Conservation (phyloP, 345 rosid species). For the Rhodamnia argentea region DNA sequence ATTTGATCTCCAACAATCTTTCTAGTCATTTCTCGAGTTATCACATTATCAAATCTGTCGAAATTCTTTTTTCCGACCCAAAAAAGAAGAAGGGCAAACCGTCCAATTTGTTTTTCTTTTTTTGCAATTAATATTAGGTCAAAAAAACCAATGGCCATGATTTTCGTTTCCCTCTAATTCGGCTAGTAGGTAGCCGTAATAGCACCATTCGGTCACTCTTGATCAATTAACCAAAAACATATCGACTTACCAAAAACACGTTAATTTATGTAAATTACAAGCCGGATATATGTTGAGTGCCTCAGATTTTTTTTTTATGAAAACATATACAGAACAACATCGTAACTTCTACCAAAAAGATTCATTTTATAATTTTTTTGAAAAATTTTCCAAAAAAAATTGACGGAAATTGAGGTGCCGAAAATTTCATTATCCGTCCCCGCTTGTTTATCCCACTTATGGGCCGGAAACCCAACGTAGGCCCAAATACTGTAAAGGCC, state of each 20-base stretch:
- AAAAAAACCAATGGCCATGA: fast-evolving
- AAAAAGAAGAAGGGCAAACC: background rate
- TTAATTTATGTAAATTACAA: background rate
- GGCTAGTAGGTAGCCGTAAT: fast-evolving
- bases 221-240: background rate
- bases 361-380: background rate
- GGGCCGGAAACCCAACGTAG: background rate
- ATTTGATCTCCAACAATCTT: background rate
- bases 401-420: background rate
- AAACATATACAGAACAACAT: background rate
- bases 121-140: background rate
- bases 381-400: background rate
- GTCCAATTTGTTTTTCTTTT: too few species aligned
- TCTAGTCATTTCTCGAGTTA: background rate
- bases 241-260: fast-evolving
- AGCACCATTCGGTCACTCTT: fast-evolving
- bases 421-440: background rate
- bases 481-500: background rate
- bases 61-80: background rate
- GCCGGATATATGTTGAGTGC: background rate
- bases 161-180: background rate
- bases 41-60: background rate
- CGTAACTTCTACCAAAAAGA: background rate
- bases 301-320: background rate
- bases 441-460: too few species aligned